These are phyloP conservation scores for Ophiocordyceps camponoti-rufipedis DNA, from an alignment of 2,329 filamentous ascomycete species.

Conservation along the genomic window DNA sequence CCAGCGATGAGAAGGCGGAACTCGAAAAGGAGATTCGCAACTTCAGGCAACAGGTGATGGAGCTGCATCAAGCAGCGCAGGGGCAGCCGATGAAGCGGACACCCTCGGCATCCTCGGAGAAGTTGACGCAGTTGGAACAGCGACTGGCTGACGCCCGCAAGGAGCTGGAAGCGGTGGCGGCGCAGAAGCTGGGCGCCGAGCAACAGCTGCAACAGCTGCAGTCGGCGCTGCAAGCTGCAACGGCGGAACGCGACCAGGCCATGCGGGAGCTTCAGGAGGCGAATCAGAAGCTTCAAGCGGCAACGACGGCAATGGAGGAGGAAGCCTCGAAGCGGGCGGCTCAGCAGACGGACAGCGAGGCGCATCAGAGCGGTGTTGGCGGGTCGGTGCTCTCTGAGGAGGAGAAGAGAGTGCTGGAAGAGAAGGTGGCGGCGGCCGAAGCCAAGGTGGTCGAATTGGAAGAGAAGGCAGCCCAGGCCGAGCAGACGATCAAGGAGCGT, in stretches of 20 bases:
- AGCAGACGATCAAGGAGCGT: conserved; percentile 42
- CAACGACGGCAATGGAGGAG: conserved; percentile 4
- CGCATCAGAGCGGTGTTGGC: conserved; percentile 4
- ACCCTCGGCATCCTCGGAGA: conserved; percentile 24
- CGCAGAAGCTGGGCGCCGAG: conserved; percentile 53
- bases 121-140: conserved; percentile 27
- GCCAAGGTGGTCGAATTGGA: conserved; percentile 46
- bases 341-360: neutral
- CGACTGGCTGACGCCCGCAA: conserved; percentile 31
- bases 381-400: conserved; percentile 27
- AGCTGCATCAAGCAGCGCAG: conserved; percentile 12
- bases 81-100: conserved; percentile 10
- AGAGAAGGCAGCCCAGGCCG: conserved; percentile 40
- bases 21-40: conserved; percentile 18
- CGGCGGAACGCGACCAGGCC: conserved; percentile 46
- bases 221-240: conserved; percentile 40
- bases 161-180: conserved; percentile 45
- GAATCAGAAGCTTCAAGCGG: conserved; percentile 12
- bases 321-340: conserved; percentile 1
- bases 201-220: conserved; percentile 37
- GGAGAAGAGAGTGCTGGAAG: conserved; percentile 42
- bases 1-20: conserved; percentile 16
- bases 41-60: conserved; percentile 10
- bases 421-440: conserved; percentile 41
- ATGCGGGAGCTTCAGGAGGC: conserved; percentile 19